These are phyloP conservation scores for Chlorella sp. DNA, from an alignment of 139 green algal genomes.

Conservation along the genomic window DNA sequence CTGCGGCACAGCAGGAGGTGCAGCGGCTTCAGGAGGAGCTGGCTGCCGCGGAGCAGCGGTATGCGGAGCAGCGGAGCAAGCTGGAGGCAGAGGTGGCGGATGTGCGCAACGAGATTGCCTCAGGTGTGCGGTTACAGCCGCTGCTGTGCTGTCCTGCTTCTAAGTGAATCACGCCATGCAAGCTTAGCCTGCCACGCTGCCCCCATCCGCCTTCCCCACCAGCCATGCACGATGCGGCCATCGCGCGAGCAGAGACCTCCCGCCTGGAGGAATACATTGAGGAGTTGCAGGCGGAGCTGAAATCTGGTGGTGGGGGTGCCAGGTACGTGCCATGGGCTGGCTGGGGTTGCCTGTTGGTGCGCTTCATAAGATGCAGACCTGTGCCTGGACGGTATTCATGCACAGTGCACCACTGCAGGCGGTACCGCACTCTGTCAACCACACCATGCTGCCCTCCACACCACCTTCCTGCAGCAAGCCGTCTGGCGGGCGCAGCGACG, in stretches of 20 bases:
- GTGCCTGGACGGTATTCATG: no score
- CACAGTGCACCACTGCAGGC: no score
- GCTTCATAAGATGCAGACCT: no score
- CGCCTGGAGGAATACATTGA: slow-evolving; percentile 5
- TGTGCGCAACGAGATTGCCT: slow-evolving; percentile 23
- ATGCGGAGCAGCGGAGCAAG: not conserved
- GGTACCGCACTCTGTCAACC: no score
- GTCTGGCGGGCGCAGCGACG: slow-evolving; percentile 5
- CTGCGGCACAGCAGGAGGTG: slow-evolving; percentile 6
- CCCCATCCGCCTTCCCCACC: not conserved
- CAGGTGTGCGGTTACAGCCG: no score
- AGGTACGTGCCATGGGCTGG: no score
- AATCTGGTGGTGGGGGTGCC: no score
- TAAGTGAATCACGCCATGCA: not conserved
- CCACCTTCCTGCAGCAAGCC: not conserved
- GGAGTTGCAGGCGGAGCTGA: not conserved
- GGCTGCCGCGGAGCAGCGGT: not conserved
- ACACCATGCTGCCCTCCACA: not conserved
- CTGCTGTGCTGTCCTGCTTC: not conserved
- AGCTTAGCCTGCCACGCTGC: no score
- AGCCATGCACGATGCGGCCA: slow-evolving; percentile 28
- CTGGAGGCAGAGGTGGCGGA: slow-evolving; percentile 12
- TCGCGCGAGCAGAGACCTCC: not conserved
- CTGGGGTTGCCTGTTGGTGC: no score
- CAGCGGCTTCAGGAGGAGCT: not conserved